phyloP scores from a whole-genome alignment of 441 rosid species.

The Raphanus hybrid region DNA sequence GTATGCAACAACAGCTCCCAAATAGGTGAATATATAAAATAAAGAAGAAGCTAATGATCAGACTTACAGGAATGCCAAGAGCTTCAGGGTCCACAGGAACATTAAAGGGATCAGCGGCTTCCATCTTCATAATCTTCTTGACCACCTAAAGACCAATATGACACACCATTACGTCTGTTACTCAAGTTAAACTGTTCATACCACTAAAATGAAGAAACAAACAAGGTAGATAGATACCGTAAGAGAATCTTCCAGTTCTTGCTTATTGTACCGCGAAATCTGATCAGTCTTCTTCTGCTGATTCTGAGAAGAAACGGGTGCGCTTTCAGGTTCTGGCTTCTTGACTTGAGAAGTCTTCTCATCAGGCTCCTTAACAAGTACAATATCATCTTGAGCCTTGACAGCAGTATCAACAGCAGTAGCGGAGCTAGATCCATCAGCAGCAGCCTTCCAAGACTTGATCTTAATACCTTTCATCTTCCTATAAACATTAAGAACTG shows the following conservation, averaged over 20 bases:
- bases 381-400: constrained; percentile 21
- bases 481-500: constrained; percentile 55
- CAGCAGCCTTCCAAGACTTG: constrained; percentile 56
- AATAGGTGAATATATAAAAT: background rate
- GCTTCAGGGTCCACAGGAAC: constrained; percentile 46
- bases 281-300: constrained; percentile 50
- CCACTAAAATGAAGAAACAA: background rate
- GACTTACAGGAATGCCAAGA: constrained; percentile 96
- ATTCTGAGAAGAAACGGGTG: constrained; percentile 44
- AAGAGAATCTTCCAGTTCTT: constrained; percentile 77
- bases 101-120: constrained; percentile 8
- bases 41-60: background rate
- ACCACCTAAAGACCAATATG: constrained; percentile 9
- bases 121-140: constrained; percentile 10
- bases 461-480: constrained; percentile 87
- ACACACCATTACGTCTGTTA: background rate
- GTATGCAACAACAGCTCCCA: background rate
- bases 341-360: constrained; percentile 22
- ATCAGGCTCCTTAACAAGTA: constrained; percentile 5
- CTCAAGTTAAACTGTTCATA: background rate
- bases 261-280: constrained; percentile 55
- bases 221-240: constrained; percentile 44
- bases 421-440: constrained; percentile 51
- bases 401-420: constrained; percentile 25
- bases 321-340: constrained; percentile 33